Evolutionary conservation across 805 yeast genomes (phyloP), one percentile per base, ranked within the genome.

Genomic region (Wickerhamomyces hampshirensis): DNA sequence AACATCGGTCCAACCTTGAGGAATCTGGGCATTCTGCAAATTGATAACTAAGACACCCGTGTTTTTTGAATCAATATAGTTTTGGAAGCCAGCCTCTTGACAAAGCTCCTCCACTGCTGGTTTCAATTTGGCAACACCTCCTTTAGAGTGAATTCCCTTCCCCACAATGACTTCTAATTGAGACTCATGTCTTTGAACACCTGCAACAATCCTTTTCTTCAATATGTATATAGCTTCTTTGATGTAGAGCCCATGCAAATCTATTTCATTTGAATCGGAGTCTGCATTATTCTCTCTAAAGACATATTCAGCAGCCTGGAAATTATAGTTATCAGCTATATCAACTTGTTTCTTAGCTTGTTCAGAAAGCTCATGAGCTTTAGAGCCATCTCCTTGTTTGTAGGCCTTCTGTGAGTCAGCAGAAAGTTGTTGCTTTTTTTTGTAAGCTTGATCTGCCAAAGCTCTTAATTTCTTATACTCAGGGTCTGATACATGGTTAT

Each of bases 31-130:
- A 16, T 65, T 62, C n/a, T 57, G 47, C 37, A 86, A 68, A 47
- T 82, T 82, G 37, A 89, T 76, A 9, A 84, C 68, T 41, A 89
- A 56, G 4, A 89, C 95, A 23, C 98, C 98, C 3, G 83, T 44
- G 57, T 91, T 91, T 36, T 81, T 72, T 2, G 68, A 66, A 49
- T 88, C 91, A 24, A 83, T 67, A 47, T 75, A 67, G 44, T 73
- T 75, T 19, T 60, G 71, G 46, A 89, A 69, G 18, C 75, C 64
- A 29, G 81, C 75, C 48, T 85, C 83, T 23, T 63, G 54, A 59
- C 96, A 87, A 53, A 86, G 61, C 33, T 75, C 71, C 53, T 86
- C 93, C 14, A 88, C 77, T 0, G 96, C 96, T 2, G 97, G 97
- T 58, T 82, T 84, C 48, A 91, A 62, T 59, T 88, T 89, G 28